A percentile compares a stretch with the other conserved stretches of the same genome.
phyloP scores from a whole-genome alignment of 208 protist genomes.

The Wallacemonas sp. region DNA sequence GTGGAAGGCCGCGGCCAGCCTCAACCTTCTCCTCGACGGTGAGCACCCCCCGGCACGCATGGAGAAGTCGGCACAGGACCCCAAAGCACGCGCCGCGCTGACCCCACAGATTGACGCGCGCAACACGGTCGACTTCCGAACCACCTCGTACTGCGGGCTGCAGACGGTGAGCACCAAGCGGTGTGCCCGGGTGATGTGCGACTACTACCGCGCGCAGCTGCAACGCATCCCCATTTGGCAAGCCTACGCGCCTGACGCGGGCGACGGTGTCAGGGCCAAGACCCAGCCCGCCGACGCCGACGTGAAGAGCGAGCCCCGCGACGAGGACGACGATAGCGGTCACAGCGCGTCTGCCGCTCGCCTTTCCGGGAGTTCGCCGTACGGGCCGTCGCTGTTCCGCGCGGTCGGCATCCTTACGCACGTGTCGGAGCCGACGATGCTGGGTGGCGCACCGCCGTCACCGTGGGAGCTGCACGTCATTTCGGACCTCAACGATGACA shows the following conservation, averaged over 20 bases:
- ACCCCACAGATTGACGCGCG: constrained; percentile 47
- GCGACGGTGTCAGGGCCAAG: constrained; percentile 5
- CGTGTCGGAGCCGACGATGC: constrained; percentile 41
- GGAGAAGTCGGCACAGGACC: constrained; percentile 28
- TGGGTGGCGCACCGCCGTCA: constrained; percentile 31
- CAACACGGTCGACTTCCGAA: constrained; percentile 67
- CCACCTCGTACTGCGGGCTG: constrained; percentile 70
- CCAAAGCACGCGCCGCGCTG: constrained; percentile 7
- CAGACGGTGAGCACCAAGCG: constrained; percentile 36
- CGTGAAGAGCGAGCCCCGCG: background rate
- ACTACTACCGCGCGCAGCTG: constrained; percentile 80
- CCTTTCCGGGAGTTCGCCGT: background rate
- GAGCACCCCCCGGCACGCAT: constrained; percentile 56
- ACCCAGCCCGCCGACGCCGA: constrained; percentile 12
- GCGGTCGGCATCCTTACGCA: constrained; percentile 82
- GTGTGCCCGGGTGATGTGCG: constrained; percentile 26
- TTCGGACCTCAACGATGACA: constrained; percentile 63
- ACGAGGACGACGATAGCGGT: background rate
- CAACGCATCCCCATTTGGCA: constrained; percentile 53
- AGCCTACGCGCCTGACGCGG: background rate
- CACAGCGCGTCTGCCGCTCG: background rate
- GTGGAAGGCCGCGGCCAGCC: constrained; percentile 70
- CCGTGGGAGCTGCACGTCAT: constrained; percentile 89
- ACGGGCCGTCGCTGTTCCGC: constrained; percentile 25
- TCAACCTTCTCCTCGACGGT: constrained; percentile 58